These are phyloP conservation scores for Aegilops speltoides DNA, from an alignment of 176 grass and related monocot species.

Conservation along the genomic window DNA sequence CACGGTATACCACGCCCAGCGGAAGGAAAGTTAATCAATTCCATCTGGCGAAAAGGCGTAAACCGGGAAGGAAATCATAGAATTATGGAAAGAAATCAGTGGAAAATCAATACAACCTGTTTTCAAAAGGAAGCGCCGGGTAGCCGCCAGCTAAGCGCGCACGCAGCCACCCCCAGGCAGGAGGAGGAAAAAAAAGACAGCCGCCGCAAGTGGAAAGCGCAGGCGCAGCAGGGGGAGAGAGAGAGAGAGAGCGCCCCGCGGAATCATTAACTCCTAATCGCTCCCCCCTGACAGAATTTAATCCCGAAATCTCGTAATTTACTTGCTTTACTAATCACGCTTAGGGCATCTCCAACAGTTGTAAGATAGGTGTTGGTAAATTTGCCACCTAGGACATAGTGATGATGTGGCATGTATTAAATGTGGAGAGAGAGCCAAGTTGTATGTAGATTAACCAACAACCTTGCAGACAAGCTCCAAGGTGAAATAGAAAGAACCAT, in stretches of 20 bases:
- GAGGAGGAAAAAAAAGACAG: background rate
- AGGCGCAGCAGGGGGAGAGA: background rate
- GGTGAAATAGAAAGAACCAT: too few species aligned
- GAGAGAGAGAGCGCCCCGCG: background rate
- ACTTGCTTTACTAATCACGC: slow-evolving; percentile 54
- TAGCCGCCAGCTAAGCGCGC: slow-evolving; percentile 59
- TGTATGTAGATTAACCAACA: too few species aligned
- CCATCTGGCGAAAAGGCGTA: background rate
- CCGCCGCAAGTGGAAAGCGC: slow-evolving; percentile 49
- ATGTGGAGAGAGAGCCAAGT: too few species aligned
- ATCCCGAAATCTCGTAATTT: slow-evolving; percentile 43
- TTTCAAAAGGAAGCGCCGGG: slow-evolving; percentile 33
- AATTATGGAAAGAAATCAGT: slow-evolving; percentile 53
- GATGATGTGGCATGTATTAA: too few species aligned
- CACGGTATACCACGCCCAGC: background rate
- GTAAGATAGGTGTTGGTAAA: too few species aligned
- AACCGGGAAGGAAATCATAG: background rate
- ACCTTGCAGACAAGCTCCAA: too few species aligned
- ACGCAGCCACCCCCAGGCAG: slow-evolving; percentile 37
- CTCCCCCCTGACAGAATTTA: slow-evolving; percentile 4
- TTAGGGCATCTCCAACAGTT: too few species aligned
- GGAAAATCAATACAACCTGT: slow-evolving; percentile 38
- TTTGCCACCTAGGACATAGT: too few species aligned
- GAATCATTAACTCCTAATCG: slow-evolving; percentile 42
- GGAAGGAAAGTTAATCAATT: slow-evolving; percentile 1